A percentile compares a stretch with the other conserved stretches of the same genome.
phyloP scores from a whole-genome alignment of 2,329 filamentous ascomycete genomes.

The Curvularia sp. region DNA sequence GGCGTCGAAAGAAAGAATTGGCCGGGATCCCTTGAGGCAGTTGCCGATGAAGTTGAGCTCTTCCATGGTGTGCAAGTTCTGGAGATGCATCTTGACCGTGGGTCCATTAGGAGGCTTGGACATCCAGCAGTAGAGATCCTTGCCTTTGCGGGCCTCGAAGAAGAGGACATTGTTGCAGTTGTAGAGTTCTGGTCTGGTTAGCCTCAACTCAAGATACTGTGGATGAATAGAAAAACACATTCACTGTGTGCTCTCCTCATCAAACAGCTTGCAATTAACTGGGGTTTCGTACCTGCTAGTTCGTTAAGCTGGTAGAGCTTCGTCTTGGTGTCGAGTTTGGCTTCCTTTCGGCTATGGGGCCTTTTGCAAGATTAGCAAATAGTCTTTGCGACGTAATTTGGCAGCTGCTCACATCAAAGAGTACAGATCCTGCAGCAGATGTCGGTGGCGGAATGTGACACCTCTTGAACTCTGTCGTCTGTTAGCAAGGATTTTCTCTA shows the following conservation, averaged over 20 bases:
- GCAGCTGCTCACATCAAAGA: constrained; percentile 67
- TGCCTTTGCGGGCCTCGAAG: constrained; percentile 91
- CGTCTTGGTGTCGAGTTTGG: constrained; percentile 95
- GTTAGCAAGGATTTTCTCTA: not conserved
- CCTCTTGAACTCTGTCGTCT: constrained; percentile 75
- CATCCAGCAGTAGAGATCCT: constrained; percentile 95
- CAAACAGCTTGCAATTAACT: not conserved
- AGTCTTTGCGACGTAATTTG: not conserved
- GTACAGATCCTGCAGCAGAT: constrained; percentile 88
- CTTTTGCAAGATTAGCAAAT: constrained; percentile 30
- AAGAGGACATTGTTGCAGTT: constrained; percentile 96
- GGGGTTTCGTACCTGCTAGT: constrained; percentile 41
- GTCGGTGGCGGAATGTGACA: constrained; percentile 91
- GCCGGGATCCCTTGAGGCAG: constrained; percentile 90
- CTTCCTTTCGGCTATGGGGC: constrained; percentile 91
- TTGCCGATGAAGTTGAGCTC: constrained; percentile 97
- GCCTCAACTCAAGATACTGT: not conserved
- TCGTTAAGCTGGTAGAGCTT: constrained; percentile 65
- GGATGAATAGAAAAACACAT: not conserved
- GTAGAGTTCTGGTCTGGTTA: constrained; percentile 67
- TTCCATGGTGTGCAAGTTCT: constrained; percentile 93
- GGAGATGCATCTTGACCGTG: constrained; percentile 76
- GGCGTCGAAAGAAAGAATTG: constrained; percentile 88
- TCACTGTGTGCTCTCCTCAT: not conserved
- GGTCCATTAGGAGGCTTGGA: constrained; percentile 87